Conservation (phyloP, 140 eudicot genomes). For the Flaveria floridana region DNA sequence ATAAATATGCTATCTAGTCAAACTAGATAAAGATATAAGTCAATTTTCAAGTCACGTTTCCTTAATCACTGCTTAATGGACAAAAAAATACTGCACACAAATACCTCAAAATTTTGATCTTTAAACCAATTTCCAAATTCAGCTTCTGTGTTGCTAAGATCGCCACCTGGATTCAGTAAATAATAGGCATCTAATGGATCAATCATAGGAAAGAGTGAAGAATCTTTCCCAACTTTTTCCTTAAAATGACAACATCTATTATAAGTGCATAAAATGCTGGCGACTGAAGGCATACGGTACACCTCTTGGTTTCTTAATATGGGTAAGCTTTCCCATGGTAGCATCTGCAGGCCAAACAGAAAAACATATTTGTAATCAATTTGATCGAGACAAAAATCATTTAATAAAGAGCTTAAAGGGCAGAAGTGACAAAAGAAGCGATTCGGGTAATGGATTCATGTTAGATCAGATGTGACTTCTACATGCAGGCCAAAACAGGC, state of each 20-base stretch:
- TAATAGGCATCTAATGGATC: constrained; percentile 91
- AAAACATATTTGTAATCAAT: neutral
- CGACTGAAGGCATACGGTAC: constrained; percentile 89
- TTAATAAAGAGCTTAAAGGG: constrained; percentile 4
- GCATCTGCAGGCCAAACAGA: constrained; percentile 59
- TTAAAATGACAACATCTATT: constrained; percentile 44
- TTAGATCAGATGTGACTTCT: neutral
- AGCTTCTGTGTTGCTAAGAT: constrained; percentile 70
- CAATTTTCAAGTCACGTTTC: neutral
- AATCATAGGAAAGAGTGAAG: constrained; percentile 57
- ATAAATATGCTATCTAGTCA: neutral
- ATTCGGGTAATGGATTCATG: neutral
- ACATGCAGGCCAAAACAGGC: neutral
- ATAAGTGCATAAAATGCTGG: constrained; percentile 60
- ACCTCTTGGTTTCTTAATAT: constrained; percentile 73
- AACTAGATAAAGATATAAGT: neutral
- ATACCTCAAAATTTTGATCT: constrained; percentile 68
- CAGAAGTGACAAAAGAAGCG: neutral
- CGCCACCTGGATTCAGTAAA: constrained; percentile 91
- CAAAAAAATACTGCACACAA: neutral
- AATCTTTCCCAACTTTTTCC: constrained; percentile 35
- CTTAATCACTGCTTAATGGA: neutral
- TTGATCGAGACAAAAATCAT: neutral
- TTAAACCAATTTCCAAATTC: constrained; percentile 75
- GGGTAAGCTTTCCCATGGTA: constrained; percentile 97